Evolutionary conservation across 2,329 filamentous ascomycete genomes (phyloP).

Genomic region (Aspergillus uvarum): DNA sequence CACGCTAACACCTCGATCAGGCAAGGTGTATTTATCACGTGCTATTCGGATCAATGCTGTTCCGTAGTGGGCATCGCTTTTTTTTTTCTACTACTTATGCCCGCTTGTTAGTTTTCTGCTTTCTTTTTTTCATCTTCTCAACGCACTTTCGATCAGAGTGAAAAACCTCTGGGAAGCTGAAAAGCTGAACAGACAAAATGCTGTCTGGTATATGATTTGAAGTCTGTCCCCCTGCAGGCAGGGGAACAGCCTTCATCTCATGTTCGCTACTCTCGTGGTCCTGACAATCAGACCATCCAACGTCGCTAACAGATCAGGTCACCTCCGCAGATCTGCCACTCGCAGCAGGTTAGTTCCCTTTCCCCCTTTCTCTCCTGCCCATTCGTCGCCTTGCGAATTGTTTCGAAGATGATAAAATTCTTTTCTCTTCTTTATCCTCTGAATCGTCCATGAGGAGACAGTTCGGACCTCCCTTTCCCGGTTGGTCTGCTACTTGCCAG

Average conservation of each 20-base stretch:
- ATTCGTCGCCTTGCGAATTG: slow-evolving; percentile 21
- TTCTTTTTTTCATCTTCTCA: neutral
- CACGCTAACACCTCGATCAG: neutral
- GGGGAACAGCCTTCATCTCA: neutral
- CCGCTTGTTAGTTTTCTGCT: neutral
- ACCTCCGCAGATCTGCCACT: neutral
- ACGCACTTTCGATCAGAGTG: neutral
- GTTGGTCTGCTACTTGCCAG: slow-evolving; percentile 71
- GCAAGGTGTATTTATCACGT: slow-evolving; percentile 2
- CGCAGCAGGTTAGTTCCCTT: slow-evolving; percentile 24
- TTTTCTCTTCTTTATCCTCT: slow-evolving; percentile 63
- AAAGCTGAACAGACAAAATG: neutral
- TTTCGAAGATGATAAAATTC: slow-evolving; percentile 59
- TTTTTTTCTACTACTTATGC: neutral
- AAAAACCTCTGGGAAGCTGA: neutral
- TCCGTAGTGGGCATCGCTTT: neutral
- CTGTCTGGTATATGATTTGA: neutral
- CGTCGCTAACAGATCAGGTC: slow-evolving; percentile 4
- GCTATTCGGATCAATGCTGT: neutral
- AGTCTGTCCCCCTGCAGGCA: neutral
- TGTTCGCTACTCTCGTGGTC: neutral
- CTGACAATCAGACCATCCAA: slow-evolving; percentile 1
- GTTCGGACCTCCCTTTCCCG: slow-evolving; percentile 61
- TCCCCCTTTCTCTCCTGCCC: slow-evolving; percentile 9
- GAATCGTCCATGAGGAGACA: slow-evolving; percentile 68